Conservation (phyloP, 139 green algal genomes). For the Axilococcus clingmanii region DNA sequence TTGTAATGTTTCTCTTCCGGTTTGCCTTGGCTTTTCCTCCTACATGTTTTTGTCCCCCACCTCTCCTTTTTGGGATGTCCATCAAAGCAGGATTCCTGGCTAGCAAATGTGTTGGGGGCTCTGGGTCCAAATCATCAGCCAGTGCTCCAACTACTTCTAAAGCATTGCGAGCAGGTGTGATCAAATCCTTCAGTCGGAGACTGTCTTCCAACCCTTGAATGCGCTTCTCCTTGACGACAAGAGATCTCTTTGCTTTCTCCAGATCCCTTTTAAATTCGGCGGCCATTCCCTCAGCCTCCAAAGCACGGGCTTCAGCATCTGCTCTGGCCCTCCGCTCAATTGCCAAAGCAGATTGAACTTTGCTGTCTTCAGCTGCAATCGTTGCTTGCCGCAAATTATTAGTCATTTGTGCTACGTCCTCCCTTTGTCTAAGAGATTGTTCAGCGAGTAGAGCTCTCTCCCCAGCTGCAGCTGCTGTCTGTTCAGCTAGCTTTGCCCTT, state of each 20-base stretch:
- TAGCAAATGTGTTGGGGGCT: no score
- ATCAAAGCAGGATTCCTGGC: no score
- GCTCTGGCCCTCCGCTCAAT: neutral
- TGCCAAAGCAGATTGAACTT: neutral
- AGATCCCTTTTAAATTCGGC: neutral
- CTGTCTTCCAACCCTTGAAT: neutral
- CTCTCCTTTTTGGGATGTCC: no score
- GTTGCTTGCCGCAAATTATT: no score
- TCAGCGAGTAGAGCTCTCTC: neutral
- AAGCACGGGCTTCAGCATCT: neutral
- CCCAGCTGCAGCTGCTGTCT: neutral
- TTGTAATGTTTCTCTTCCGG: no score
- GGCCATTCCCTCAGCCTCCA: neutral
- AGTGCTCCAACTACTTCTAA: no score
- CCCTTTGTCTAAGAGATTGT: conserved; percentile 1
- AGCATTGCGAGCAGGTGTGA: neutral
- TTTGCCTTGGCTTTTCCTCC: no score
- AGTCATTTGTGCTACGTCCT: conserved; percentile 1
- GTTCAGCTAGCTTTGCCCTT: neutral
- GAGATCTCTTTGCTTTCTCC: no score
- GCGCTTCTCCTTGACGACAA: neutral
- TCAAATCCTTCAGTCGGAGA: neutral
- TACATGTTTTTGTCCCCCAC: no score
- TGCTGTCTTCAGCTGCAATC: no score
- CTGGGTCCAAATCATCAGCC: no score